Evolutionary conservation across 106 monocot genomes (phyloP), one percentile per base, ranked within the genome.

Genomic region (Platanthera guangdongensis): DNA sequence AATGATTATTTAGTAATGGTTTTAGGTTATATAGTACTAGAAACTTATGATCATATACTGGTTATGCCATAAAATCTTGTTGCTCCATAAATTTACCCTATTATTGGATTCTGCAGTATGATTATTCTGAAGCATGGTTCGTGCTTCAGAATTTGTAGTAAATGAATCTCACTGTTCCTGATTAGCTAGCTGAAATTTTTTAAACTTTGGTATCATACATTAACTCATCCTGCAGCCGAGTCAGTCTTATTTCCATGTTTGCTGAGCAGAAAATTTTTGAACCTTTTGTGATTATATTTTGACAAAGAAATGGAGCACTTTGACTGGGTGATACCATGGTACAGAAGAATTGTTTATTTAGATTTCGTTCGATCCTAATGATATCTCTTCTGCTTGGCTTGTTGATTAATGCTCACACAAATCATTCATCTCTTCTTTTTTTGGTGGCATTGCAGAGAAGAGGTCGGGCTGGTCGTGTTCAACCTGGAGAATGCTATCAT

Each of bases 381-480:
- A 51, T 50, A 51, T 72, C 9, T 15, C 2, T 72, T 51, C 19
- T 50, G 51, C 51, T 50, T 50, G n/a, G 8, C 22, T 21, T 82
- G 32, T 72, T 79, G 62, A 32, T 32, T 32, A 32, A 65, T 25
- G 9, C 32, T 5, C 32, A 4, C 6, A 21, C 8, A 21, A 60
- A 60, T 55, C 18, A 60, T 60, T 60, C 18, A 8, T 64, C 11
- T 22, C 10, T 72, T 13, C 9, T 50, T 50, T 50, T 18, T 11
- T 16, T 78, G 30, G 68, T 77, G 62, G 45, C 63, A 48, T 74
- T 87, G 64, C 82, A 99, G 99, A 99, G 99, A 84, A 92, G 84
- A 81, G 99, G 99, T 72, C 92, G 99, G 85, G 99, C 99, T 82
- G 99, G 99, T 47, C 94, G 99, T 67, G 99, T 99, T 73, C 99